Evolutionary conservation across 2,329 filamentous ascomycete genomes (phyloP), one percentile per base, ranked within the genome.

Genomic region (Talaromyces islandicus): DNA sequence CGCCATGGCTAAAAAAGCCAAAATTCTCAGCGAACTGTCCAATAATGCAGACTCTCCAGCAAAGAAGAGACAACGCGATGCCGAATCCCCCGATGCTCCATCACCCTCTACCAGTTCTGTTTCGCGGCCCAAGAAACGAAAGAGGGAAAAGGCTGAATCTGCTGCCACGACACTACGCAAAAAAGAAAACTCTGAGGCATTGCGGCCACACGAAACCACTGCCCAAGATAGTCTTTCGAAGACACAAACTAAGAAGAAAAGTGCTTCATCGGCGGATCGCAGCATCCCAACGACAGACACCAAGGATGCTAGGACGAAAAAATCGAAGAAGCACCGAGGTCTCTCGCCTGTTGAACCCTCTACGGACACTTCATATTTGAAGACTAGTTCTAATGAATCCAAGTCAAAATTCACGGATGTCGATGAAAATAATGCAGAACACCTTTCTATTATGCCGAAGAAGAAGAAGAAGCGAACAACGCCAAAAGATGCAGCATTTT

Each of bases 61-160:
- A n/a, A 48, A 54, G 4, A 55, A 58, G 12, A 17, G 48, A 14
- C 55, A 43, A 38, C 27, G 48, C 35, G 55, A 50, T 17, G 17
- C 48, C 24, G 32, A 54, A 41, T 25, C 51, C 7, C 4, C 46
- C 17, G 24, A 30, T 19, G 25, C 41, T 54, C 30, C 43, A 43
- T 43, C 43, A 24, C 21, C 55, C 17, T 51, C 55, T n/a, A 19
- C 51, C 7, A 52, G 24, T 32, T 64, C 67, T 27, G 70, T 67
- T 30, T 64, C 71, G 27, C 70, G 69, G 4, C 73, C 73, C 14
- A 79, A 79, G 66, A 80, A 77, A 60, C 64, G 69, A 46, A 71
- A 69, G 65, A 68, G 70, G 62, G 63, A 61, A 52, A 61, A 58
- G 21, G 5, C 7, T n/a, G 56, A 54, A 19, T 27, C 21, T 7